phyloP scores from a whole-genome alignment of 2,329 filamentous ascomycete species.

The Cladosporium sphaerospermum region DNA sequence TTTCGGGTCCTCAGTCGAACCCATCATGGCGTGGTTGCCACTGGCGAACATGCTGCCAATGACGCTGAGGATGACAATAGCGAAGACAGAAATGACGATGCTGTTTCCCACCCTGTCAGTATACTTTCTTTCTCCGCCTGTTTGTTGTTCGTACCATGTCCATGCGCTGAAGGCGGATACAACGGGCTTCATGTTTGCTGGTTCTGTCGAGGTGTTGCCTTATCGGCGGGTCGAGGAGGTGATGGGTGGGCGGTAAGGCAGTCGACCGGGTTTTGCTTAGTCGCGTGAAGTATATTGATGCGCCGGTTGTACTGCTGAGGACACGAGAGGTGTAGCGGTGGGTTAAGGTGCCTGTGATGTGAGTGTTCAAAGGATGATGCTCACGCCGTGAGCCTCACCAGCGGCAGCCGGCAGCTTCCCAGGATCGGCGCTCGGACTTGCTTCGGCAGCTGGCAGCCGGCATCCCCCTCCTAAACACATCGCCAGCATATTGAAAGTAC shows the following conservation, averaged over 20 bases:
- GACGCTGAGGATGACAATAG: conserved; percentile 58
- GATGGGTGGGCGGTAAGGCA: background rate
- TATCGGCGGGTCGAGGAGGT: conserved; percentile 4
- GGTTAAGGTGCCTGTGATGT: background rate
- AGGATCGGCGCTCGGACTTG: background rate
- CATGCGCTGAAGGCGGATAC: conserved; percentile 89
- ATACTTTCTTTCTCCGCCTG: conserved; percentile 6
- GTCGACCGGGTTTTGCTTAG: background rate
- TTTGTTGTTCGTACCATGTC: conserved; percentile 70
- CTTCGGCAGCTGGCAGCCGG: background rate
- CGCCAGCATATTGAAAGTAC: background rate
- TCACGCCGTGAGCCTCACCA: background rate
- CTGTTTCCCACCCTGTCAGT: conserved; percentile 40
- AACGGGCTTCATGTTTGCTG: conserved; percentile 78
- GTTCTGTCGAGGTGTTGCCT: conserved; percentile 2
- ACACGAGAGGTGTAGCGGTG: background rate
- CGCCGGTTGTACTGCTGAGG: background rate
- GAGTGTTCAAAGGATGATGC: background rate
- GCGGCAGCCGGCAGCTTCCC: background rate
- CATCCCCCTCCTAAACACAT: background rate
- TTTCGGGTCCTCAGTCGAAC: conserved; percentile 55
- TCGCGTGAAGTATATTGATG: background rate
- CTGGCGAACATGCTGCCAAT: conserved; percentile 66
- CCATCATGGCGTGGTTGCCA: conserved; percentile 78
- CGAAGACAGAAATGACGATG: conserved; percentile 61